Evolutionary conservation across 2,329 filamentous ascomycete species (phyloP).

Genomic region (Beauveria rudraprayagi): DNA sequence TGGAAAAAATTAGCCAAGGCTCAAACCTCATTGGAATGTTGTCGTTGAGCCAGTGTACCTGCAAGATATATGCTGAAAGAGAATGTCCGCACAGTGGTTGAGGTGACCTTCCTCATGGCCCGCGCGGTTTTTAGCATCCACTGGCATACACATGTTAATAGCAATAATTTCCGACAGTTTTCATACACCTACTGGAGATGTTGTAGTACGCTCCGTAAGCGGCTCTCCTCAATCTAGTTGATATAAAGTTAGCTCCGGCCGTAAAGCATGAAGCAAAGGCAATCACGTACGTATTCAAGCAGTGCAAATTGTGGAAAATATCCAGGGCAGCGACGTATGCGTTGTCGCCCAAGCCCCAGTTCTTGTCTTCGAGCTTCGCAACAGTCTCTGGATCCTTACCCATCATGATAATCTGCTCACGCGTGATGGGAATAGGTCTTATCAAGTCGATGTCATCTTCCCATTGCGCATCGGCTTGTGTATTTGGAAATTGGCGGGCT

Average conservation of each 20-base stretch:
- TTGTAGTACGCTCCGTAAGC: neutral
- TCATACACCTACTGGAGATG: neutral
- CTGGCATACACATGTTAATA: neutral
- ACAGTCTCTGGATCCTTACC: neutral
- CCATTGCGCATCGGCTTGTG: neutral
- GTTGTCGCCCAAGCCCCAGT: neutral
- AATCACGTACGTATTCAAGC: neutral
- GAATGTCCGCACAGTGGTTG: neutral
- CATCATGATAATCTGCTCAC: neutral
- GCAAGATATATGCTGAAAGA: constrained; percentile 3
- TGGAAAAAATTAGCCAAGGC: neutral
- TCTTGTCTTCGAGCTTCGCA: neutral
- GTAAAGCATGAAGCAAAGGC: neutral
- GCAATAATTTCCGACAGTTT: neutral
- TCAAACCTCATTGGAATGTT: neutral
- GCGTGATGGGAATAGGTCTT: neutral
- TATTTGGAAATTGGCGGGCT: neutral
- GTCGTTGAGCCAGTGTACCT: neutral
- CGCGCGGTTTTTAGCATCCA: neutral
- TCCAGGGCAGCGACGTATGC: neutral
- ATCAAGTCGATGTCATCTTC: constrained; percentile 2
- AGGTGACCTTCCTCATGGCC: neutral
- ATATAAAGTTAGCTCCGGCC: neutral
- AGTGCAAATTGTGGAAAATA: constrained; percentile 2
- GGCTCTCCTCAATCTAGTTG: neutral